phyloP scores from a whole-genome alignment of 2,329 filamentous ascomycete genomes.

The Verticillium tricorpus region DNA sequence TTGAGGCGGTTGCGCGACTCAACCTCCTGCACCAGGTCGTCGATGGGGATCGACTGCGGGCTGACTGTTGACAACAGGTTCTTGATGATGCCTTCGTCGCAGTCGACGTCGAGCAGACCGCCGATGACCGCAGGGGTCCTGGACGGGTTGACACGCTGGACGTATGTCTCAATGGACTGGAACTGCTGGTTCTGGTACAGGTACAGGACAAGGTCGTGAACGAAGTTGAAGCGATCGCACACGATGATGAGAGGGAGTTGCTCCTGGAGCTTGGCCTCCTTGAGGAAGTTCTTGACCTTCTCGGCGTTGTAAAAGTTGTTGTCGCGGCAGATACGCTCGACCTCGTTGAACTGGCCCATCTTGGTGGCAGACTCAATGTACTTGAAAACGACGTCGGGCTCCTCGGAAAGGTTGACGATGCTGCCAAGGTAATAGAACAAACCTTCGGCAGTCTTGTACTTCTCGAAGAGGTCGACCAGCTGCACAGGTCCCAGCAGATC shows the following conservation, averaged over 20 bases:
- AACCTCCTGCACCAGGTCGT: conserved; percentile 91
- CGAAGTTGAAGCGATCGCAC: conserved; percentile 98
- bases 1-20: conserved; percentile 94
- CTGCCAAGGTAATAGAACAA: conserved; percentile 98
- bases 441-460: conserved; percentile 94
- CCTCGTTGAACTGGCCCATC: conserved; percentile 90
- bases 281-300: conserved; percentile 98
- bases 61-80: conserved; percentile 81
- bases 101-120: conserved; percentile 92
- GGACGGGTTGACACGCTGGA: conserved; percentile 91
- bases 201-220: conserved; percentile 93
- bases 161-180: conserved; percentile 97
- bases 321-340: conserved; percentile 95
- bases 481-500: conserved; percentile 85
- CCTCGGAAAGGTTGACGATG: conserved; percentile 95
- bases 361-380: conserved; percentile 96
- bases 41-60: conserved; percentile 81
- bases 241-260: conserved; percentile 96
- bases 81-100: conserved; percentile 95
- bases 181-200: conserved; percentile 99
- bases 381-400: conserved; percentile 96
- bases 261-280: conserved; percentile 88
- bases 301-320: conserved; percentile 86
- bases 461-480: conserved; percentile 92
- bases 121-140: conserved; percentile 90